Conservation (phyloP, 371 early-diverging fungal genomes). For the Saksenaea vasiformis region DNA sequence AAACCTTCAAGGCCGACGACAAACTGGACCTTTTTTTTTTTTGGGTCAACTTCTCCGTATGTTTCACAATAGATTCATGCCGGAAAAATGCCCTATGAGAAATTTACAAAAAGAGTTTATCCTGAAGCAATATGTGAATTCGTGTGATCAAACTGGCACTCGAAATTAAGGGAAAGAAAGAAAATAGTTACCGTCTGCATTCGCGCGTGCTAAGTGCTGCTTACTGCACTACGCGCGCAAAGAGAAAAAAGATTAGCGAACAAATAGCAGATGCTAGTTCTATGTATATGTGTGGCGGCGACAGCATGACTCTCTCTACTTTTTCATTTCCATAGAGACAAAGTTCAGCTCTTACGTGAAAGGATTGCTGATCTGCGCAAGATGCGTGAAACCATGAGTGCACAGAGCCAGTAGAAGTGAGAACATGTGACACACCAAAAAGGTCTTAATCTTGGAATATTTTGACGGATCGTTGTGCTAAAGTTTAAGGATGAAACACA, state of each 20-base stretch:
- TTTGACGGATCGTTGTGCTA: background rate
- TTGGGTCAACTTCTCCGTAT: too few species aligned
- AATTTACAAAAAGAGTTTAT: too few species aligned
- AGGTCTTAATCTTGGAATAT: background rate
- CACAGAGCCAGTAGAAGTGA: background rate
- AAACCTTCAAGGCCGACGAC: too few species aligned
- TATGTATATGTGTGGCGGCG: background rate
- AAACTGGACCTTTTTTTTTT: too few species aligned
- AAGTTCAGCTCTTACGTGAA: background rate
- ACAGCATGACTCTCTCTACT: background rate
- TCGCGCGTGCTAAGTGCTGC: background rate
- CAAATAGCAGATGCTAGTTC: too few species aligned
- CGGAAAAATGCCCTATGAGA: too few species aligned
- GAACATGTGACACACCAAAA: background rate
- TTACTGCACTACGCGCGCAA: background rate
- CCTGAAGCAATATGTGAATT: background rate
- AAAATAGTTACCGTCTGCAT: too few species aligned
- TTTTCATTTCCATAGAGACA: background rate
- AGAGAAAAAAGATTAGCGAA: background rate
- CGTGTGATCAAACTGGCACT: background rate
- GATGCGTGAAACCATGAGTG: background rate
- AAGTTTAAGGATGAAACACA: constrained; percentile 2
- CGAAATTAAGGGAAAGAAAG: background rate
- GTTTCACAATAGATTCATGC: too few species aligned
- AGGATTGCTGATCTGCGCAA: background rate